Evolutionary conservation across 768 basidiomycete genomes (phyloP), one percentile per base, ranked within the genome.

Genomic region (Phylloporus sp.): DNA sequence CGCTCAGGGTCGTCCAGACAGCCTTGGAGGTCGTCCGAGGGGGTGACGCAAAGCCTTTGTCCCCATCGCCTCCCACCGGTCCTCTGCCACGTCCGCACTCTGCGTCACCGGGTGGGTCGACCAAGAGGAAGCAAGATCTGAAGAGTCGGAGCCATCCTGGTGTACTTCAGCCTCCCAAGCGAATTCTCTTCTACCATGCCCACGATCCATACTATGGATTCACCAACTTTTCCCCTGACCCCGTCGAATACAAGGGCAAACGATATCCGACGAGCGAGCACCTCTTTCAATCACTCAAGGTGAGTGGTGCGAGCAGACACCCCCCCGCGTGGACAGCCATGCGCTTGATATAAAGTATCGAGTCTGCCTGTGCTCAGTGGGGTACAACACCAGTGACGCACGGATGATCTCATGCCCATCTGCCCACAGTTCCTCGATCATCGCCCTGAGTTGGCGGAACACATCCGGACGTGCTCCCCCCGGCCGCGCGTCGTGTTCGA

Each of bases 231-330:
- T 77, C 77, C 4, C 59, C 73, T 6, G 72, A 78, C 57, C 59
- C 70, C 5, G 68, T 79, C 27, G 57, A 64, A 20, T 76, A 74
- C 52, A 50, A 57, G 12, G 71, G 73, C 13, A 72, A 68, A 54
- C 39, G 55, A 3, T 78, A 78, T 52, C 73, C 73, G 1, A 78
- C 78, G 10, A 73, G 73, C 42, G 77, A 77, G 54, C 78, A 78
- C 55, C 56, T 79, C 35, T 78, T 75, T 45, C 76, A 78, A 49
- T 70, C 77, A 22, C 65, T 76, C 59, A 77, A 72, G 68, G 71
- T 70, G 40, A 64, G 67, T 15, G 22, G 26, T 15, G 6, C 32
- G 11, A 12, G 44, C 18, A 7, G n/a, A 46, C 18, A 35, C 35
- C 39, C 49, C 44, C 13, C 34, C 27, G 45, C 45, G 22, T 29